These are phyloP conservation scores for Coprinopsis marcescibilis DNA, from an alignment of 768 basidiomycete genomes.

Conservation along the genomic window DNA sequence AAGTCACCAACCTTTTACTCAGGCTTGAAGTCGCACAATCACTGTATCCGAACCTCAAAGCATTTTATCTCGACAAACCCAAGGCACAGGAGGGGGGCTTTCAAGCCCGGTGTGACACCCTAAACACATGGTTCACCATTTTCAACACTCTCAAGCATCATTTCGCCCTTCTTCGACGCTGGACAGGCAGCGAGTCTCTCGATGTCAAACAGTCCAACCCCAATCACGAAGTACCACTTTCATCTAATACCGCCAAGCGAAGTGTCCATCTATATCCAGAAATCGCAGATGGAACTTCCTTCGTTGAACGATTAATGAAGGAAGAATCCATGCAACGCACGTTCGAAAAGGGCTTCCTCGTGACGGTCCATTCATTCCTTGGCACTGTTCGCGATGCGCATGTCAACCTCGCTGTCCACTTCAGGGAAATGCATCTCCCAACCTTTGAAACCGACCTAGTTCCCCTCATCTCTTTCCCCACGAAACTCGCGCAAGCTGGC, in stretches of 20 bases:
- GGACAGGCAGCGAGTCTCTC: constrained; percentile 91
- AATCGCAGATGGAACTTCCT: constrained; percentile 68
- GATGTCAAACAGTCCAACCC: constrained; percentile 82
- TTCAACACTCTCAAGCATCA: constrained; percentile 80
- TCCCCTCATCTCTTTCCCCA: constrained; percentile 93
- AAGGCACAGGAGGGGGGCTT: constrained; percentile 60
- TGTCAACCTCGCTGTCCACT: constrained; percentile 67
- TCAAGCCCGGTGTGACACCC: constrained; percentile 78
- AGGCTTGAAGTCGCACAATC: constrained; percentile 80
- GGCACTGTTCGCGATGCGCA: constrained; percentile 83
- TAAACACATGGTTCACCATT: constrained; percentile 91
- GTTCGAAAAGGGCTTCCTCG: constrained; percentile 86
- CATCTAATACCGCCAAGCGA: constrained; percentile 13
- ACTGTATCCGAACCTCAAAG: constrained; percentile 79
- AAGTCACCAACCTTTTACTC: constrained; percentile 61
- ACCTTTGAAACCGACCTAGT: constrained; percentile 86
- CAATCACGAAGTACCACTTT: constrained; percentile 52
- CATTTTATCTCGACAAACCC: constrained; percentile 75
- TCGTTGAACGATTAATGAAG: constrained; percentile 90
- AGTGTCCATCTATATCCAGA: constrained; percentile 30
- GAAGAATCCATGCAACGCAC: constrained; percentile 95
- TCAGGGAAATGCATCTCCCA: constrained; percentile 87
- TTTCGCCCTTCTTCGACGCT: constrained; percentile 73
- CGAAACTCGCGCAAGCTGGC: constrained; percentile 87
- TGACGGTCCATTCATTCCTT: constrained; percentile 82